Percentiles rank a stretch among this genome's conserved stretches.
Evolutionary conservation across 2,329 filamentous ascomycete species (phyloP).

Genomic region (Botryotinia convoluta): DNA sequence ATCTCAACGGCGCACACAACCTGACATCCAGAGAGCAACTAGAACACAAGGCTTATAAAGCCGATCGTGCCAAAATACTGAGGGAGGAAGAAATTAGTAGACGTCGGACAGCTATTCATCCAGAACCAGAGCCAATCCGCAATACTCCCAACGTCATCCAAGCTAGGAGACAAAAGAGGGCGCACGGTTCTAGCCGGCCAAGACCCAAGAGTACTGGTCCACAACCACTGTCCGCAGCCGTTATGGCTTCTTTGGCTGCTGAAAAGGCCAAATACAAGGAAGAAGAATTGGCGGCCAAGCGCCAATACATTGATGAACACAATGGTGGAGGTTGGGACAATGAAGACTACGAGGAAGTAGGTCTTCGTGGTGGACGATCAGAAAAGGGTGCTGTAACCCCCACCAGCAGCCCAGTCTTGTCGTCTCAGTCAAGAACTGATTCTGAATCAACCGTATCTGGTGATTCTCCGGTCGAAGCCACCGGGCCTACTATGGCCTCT

Average conservation of each 20-base stretch:
- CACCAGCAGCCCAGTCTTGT: background rate
- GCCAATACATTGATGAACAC: background rate
- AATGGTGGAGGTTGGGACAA: background rate
- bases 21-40: background rate
- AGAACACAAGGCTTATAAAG: background rate
- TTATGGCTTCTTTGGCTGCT: background rate
- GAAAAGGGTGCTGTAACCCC: background rate
- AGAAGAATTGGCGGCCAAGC: background rate
- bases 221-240: background rate
- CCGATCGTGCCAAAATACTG: background rate
- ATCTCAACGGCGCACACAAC: background rate
- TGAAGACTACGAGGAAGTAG: background rate
- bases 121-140: background rate
- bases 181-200: accelerated
- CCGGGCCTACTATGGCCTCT: background rate
- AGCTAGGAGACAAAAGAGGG: background rate
- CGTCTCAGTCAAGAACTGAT: background rate
- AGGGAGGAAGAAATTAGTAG: background rate
- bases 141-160: background rate
- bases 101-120: background rate
- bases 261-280: background rate
- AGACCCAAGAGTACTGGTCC: accelerated
- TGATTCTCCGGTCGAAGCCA: background rate
- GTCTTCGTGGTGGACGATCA: background rate
- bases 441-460: background rate